Conservation (phyloP, 2,329 filamentous ascomycete species). For the Venturia nashicola region DNA sequence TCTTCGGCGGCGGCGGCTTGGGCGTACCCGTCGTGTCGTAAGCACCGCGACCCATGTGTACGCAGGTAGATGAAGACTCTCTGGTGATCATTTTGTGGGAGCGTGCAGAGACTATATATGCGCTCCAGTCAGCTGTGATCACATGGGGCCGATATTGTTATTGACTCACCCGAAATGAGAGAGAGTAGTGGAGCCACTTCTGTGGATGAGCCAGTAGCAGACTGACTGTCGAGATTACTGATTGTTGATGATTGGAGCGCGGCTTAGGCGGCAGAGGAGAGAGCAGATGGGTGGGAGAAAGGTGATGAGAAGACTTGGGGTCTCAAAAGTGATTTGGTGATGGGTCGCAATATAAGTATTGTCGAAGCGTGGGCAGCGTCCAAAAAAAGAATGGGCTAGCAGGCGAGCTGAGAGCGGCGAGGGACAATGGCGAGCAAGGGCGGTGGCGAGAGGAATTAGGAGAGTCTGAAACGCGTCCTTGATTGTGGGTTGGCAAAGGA, state of each 20-base stretch:
- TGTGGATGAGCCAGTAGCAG: background rate
- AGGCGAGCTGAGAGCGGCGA: background rate
- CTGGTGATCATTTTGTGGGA: conserved; percentile 28
- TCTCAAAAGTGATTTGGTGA: background rate
- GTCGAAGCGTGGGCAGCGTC: background rate
- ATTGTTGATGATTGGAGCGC: background rate
- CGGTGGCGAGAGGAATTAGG: conserved; percentile 2
- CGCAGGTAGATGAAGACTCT: conserved; percentile 24
- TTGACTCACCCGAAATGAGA: conserved; percentile 3
- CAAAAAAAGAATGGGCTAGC: background rate
- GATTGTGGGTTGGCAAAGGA: background rate
- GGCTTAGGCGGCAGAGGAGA: background rate
- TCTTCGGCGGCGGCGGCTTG: conserved; percentile 30
- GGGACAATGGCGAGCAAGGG: conserved; percentile 1
- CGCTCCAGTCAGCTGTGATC: background rate
- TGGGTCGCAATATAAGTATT: background rate
- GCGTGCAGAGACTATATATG: conserved; percentile 3
- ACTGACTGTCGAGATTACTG: background rate
- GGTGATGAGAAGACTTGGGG: background rate
- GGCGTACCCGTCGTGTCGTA: conserved; percentile 38
- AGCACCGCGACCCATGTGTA: conserved; percentile 36
- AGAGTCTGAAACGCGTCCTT: background rate
- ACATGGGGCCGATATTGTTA: background rate
- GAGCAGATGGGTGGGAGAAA: background rate
- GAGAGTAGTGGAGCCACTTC: background rate